phyloP scores from a whole-genome alignment of 352 stramenopile species.

The Discostella stelligera region DNA sequence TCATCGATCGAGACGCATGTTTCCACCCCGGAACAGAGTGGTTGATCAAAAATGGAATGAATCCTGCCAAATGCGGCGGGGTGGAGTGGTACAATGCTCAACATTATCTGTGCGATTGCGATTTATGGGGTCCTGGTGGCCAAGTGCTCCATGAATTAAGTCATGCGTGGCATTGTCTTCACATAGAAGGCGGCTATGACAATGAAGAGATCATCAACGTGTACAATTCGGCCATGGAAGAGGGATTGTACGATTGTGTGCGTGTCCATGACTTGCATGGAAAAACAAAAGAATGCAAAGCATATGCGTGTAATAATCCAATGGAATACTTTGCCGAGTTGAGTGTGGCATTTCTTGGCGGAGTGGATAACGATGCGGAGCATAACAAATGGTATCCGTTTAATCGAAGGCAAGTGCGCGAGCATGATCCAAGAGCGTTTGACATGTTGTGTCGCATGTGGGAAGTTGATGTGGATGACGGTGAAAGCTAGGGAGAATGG shows the following conservation, averaged over 20 bases:
- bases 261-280: constrained; percentile 44
- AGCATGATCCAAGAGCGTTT: constrained; percentile 75
- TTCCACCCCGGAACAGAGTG: constrained; percentile 68
- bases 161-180: constrained; percentile 71
- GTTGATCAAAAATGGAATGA: constrained; percentile 62
- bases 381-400: constrained; percentile 82
- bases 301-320: constrained; percentile 72
- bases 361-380: constrained; percentile 49
- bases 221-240: constrained; percentile 70
- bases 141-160: constrained; percentile 71
- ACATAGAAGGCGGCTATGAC: constrained; percentile 61
- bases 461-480: constrained; percentile 5
- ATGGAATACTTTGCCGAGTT: constrained; percentile 83
- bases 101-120: constrained; percentile 60
- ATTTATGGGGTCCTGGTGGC: constrained; percentile 61
- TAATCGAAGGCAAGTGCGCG: constrained; percentile 61
- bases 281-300: constrained; percentile 41
- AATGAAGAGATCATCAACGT: constrained; percentile 68
- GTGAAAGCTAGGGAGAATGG: neutral
- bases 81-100: constrained; percentile 63
- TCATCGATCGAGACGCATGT: constrained; percentile 43
- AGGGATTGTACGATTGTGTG: constrained; percentile 73
- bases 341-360: constrained; percentile 74
- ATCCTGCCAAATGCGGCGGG: constrained; percentile 51
- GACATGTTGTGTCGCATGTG: constrained; percentile 32